Conservation (phyloP, 2,329 filamentous ascomycete species). For the Sclerotinia subarctica region DNA sequence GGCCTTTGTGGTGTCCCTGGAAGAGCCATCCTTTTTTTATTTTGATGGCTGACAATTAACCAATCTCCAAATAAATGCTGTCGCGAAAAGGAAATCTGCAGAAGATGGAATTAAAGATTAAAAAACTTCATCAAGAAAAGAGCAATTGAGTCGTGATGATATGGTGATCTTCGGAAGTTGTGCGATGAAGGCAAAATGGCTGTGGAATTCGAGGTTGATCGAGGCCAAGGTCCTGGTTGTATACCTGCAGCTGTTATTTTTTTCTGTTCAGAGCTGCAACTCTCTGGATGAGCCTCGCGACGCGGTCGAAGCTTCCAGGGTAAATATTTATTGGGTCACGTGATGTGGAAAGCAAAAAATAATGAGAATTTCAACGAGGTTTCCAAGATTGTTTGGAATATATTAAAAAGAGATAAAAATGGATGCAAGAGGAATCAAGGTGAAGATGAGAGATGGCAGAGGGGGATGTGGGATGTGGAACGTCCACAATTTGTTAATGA, state of each 20-base stretch:
- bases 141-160: conserved; percentile 14
- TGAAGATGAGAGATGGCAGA: too few species aligned
- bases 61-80: conserved; percentile 8
- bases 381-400: too few species aligned
- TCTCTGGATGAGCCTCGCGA: conserved; percentile 23
- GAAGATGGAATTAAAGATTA: conserved; percentile 24
- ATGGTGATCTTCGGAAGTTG: conserved; percentile 14
- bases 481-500: background rate
- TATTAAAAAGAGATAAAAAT: background rate
- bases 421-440: background rate
- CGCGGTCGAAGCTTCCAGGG: conserved; percentile 23
- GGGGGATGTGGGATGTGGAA: background rate
- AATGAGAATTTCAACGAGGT: background rate
- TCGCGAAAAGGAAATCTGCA: conserved; percentile 25
- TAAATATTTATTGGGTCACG: conserved; percentile 19
- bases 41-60: background rate
- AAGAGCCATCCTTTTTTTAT: conserved; percentile 28
- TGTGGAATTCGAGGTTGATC: conserved; percentile 16
- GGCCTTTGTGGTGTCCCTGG: conserved; percentile 63
- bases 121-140: conserved; percentile 30
- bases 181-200: conserved; percentile 8
- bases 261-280: conserved; percentile 16
- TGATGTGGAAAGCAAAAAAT: conserved; percentile 13
- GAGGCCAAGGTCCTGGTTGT: conserved; percentile 12
- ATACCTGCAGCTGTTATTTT: conserved; percentile 16